Conservation (phyloP, 129 eudicot genomes). For the Smallanthus sonchifolius region DNA sequence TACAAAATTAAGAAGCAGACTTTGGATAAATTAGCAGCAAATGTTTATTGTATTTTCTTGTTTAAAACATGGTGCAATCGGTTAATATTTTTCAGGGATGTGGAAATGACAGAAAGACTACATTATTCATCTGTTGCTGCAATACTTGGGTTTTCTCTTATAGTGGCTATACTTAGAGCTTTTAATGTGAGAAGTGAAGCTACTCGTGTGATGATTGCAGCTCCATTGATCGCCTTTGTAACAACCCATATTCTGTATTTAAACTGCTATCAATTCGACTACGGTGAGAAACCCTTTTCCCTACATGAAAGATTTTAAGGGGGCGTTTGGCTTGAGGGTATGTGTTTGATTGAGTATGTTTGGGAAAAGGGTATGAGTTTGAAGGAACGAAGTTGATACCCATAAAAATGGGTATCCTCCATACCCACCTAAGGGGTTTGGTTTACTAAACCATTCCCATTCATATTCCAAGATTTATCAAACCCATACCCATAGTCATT, state of each 20-base stretch:
- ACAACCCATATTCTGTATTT: slow-evolving; percentile 84
- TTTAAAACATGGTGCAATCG: slow-evolving; percentile 9
- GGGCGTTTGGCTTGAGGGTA: not conserved
- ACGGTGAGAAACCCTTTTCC: slow-evolving; percentile 43
- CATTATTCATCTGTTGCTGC: slow-evolving; percentile 81
- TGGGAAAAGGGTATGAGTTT: not conserved
- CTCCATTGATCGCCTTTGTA: slow-evolving; percentile 77
- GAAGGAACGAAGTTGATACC: not conserved
- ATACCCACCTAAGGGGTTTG: not conserved
- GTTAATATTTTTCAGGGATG: slow-evolving; percentile 58
- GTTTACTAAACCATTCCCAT: not conserved
- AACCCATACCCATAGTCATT: not conserved
- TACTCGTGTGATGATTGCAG: slow-evolving; percentile 86
- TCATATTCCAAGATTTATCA: not conserved
- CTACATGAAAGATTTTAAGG: not conserved
- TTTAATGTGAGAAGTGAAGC: slow-evolving; percentile 74
- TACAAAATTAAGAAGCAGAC: not conserved
- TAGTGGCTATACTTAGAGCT: slow-evolving; percentile 59
- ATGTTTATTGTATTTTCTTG: not conserved
- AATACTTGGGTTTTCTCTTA: slow-evolving; percentile 70
- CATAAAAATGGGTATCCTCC: not conserved
- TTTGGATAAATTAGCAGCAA: slow-evolving; percentile 10
- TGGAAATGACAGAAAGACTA: slow-evolving; percentile 71
- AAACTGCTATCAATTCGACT: slow-evolving; percentile 73
- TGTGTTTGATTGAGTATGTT: slow-evolving; percentile 6